Evolutionary conservation across 2,329 filamentous ascomycete species (phyloP).

Genomic region (Aspergillus ruber): DNA sequence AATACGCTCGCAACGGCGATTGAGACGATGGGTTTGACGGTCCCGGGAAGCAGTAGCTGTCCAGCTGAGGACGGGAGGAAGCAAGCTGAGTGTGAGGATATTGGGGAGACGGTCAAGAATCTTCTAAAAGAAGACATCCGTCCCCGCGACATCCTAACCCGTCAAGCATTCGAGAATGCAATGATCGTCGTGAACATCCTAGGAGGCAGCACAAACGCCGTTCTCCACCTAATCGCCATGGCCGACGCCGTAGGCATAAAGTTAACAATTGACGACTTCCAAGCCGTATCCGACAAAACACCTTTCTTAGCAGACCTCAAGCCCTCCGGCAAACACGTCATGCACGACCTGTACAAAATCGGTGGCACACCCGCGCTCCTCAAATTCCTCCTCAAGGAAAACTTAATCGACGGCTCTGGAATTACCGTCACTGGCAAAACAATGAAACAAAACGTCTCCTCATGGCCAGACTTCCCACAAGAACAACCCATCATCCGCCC

Average conservation of each 20-base stretch:
- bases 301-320: slow-evolving; percentile 66
- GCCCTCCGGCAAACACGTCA: slow-evolving; percentile 51
- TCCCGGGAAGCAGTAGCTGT: slow-evolving; percentile 68
- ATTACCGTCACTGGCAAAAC: slow-evolving; percentile 6
- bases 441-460: slow-evolving; percentile 4
- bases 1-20: slow-evolving; percentile 66
- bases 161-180: slow-evolving; percentile 70
- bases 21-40: slow-evolving; percentile 63
- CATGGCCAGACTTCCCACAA: slow-evolving; percentile 2
- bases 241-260: slow-evolving; percentile 70
- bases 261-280: slow-evolving; percentile 73
- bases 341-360: slow-evolving; percentile 39
- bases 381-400: slow-evolving; percentile 30
- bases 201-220: slow-evolving; percentile 74
- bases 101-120: slow-evolving; percentile 64
- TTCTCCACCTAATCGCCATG: slow-evolving; percentile 73
- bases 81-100: slow-evolving; percentile 59
- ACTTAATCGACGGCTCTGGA: slow-evolving; percentile 3
- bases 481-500: slow-evolving; percentile 31
- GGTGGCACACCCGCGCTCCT: slow-evolving; percentile 40
- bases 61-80: slow-evolving; percentile 65
- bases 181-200: slow-evolving; percentile 73
- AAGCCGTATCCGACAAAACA: slow-evolving; percentile 62
- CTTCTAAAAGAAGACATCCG: slow-evolving; percentile 66
- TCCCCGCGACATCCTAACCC: slow-evolving; percentile 67